Evolutionary conservation across 495 filamentous ascomycete species (phyloP).

Genomic region (Hypoxylon rickii): DNA sequence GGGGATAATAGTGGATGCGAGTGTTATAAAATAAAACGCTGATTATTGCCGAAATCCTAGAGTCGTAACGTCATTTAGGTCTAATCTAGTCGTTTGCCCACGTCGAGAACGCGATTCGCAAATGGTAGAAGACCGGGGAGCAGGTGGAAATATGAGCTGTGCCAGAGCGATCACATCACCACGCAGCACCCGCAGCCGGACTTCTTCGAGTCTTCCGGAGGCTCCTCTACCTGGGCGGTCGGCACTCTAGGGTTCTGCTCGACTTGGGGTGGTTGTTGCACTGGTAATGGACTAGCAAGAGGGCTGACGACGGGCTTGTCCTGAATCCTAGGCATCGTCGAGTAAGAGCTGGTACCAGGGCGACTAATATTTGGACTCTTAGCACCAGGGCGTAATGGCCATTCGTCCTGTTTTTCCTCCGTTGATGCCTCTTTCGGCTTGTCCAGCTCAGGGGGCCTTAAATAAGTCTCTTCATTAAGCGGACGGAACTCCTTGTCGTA

Average conservation of each 20-base stretch:
- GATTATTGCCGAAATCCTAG: slow-evolving; percentile 17
- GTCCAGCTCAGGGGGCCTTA: slow-evolving; percentile 52
- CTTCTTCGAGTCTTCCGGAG: slow-evolving; percentile 43
- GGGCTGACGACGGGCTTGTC: slow-evolving; percentile 47
- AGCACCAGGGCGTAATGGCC: slow-evolving; percentile 50
- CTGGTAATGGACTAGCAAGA: slow-evolving; percentile 43
- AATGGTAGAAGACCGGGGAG: slow-evolving; percentile 8
- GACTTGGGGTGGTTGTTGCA: slow-evolving; percentile 33
- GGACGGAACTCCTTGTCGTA: slow-evolving; percentile 86
- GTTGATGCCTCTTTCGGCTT: slow-evolving; percentile 43
- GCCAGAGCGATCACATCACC: slow-evolving; percentile 52
- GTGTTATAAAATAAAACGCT: slow-evolving; percentile 29
- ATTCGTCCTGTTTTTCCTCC: slow-evolving; percentile 45
- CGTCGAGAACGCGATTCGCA: slow-evolving; percentile 12
- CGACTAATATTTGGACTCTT: slow-evolving; percentile 50
- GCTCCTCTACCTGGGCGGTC: slow-evolving; percentile 41
- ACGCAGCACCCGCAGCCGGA: slow-evolving; percentile 58
- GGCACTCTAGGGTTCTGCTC: slow-evolving; percentile 38
- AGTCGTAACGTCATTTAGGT: slow-evolving; percentile 33
- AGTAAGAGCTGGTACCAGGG: slow-evolving; percentile 57
- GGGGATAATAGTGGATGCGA: slow-evolving; percentile 18
- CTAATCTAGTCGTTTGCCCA: slow-evolving; percentile 30
- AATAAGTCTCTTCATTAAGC: slow-evolving; percentile 62
- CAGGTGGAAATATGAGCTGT: slow-evolving; percentile 13
- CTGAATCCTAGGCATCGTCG: slow-evolving; percentile 61